Evolutionary conservation across 208 protist species (phyloP), one percentile per base, ranked within the genome.

Genomic region (Crithidia expoeki): DNA sequence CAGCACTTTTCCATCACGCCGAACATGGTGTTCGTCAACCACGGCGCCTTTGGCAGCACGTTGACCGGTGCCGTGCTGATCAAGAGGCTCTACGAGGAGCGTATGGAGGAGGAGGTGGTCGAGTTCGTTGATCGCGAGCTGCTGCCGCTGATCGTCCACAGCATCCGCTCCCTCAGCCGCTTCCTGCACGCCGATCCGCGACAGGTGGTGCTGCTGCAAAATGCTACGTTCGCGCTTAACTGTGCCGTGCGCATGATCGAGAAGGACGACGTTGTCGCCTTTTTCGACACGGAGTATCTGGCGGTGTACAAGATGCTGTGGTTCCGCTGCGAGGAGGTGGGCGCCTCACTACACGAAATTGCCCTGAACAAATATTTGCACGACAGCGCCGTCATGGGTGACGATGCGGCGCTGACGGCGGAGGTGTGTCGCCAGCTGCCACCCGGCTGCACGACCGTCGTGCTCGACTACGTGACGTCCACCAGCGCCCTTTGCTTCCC

Each of bases 261-360:
- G 42, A 70, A 74, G 46, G 76, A 81, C 36, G 89, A 96, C 77
- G 82, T 92, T 17, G 89, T 97, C 0, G 88, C 85, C 1, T 92
- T 88, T 62, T 74, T 96, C 27, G 89, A 94, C 64, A 88, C 81
- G 0, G 89, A 93, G 74, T 96, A 96, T 76, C 81, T 95, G 27
- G 79, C 88, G 0, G 92, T 98, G 33, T 96, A 95, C 68, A 96
- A 96, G 78, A 98, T 97, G 88, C 70, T 93, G 81, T 85, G 80
- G 66, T 89, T 94, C 55, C 85, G 82, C 46, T 95, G 90, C 69
- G 63, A 85, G 34, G 80, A 95, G 23, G 86, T 94, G 23, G 84
- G 77, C 28, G 89, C 89, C 2, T 28, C 66, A 11, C 72, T 86
- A 28, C 81, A 92, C 72, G 89, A 96, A 59, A 60, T 97, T 33